Evolutionary conservation across 2,329 filamentous ascomycete genomes (phyloP), one percentile per base, ranked within the genome.

Genomic region (Pseudogymnoascus sp.): DNA sequence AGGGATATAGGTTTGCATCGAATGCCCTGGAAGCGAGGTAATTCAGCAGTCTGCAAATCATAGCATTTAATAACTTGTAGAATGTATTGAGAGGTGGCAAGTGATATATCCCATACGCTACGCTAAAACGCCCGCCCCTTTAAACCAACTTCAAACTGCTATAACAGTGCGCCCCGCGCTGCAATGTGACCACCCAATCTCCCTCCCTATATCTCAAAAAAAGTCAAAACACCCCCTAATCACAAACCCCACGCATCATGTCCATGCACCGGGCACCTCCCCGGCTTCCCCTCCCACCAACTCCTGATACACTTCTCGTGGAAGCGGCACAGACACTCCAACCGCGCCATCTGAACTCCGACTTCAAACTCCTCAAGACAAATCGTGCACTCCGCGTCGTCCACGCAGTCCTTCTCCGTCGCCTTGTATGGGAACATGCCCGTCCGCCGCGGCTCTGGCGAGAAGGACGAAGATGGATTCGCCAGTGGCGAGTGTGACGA

Each of bases 351-450:
- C 25, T 78, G 73, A 28, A 81, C 79, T 1, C 84, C 84, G 0
- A 81, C 82, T 62, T 83, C 79, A 63, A 86, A 86, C 69, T 87
- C 85, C 67, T 87, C 85, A 2, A 88, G 75, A 66, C 85, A 88
- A 58, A 88, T 87, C 4, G 83, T 86, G 69, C 85, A 87, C 72
- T 88, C 85, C 3, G 83, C 85, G 62, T 83, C 81, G 65, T 86
- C 82, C n/a, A 86, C 79, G 66, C 84, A 86, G 70, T 88, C 85
- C 74, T 87, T 88, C 68, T 87, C 85, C 8, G 84, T 87, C 1
- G 85, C 85, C 20, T 76, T 65, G 66, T 88, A 88, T 0, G 82
- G 81, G 65, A 87, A 85, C 77, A 87, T 84, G 59, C 83, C 83
- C 0, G 82, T 85, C 61, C 79, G 74, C 18, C 83, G 76, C 71